Base-by-base conservation (phyloP, 2,329 filamentous ascomycete species). In the Cladophialophora chaetospira region DNA sequence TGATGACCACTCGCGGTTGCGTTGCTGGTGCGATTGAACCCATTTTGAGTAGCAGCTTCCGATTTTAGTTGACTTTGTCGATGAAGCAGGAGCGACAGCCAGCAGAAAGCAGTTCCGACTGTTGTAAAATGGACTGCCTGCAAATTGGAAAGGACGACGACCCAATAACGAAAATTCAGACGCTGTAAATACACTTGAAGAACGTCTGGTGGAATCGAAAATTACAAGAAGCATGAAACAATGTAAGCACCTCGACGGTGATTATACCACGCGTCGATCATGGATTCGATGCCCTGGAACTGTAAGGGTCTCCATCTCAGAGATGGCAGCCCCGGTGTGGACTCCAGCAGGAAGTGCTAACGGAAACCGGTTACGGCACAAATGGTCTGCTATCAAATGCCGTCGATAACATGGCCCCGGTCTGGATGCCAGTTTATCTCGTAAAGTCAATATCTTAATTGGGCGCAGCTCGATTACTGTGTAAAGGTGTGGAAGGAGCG, bases 1-100 rank as follows among this genome's bases (percentile, higher is more conserved):
- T 82, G 58, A 85, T 82, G 57, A 84, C 79, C 58, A 85, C 79
- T 63, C 76, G 72, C 64, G 43, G 52, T 25, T 36, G 26, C 26
- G 52, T n/a, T 31, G 52, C 23, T 43, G 36, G 15, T 15, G 33
- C 36, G 52, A 48, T 48, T 11, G 44, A 55, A 15, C 44, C 35
- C 44, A 46, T 55, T 15, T 31, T 13, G 23, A 55, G 35, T 3
- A 15, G 11, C 13, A 19, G 15, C 3, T 13, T 26, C 1, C 21
- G 11, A 13, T 13, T 23, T 15, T 19, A 42, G 25, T 19, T 25
- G 15, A 26, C 3, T 6, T 23, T 9, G 35, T 42, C 10, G 9
- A 44, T 13, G 15, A 23, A 28, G 42, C 42, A 44, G 15, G 8
- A 10, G 9, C 26, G 42, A 13, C n/a, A 23, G n/a, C n/a, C n/a